phyloP scores from a whole-genome alignment of 805 yeast species.

The Aciculoconidium aculeatum region DNA sequence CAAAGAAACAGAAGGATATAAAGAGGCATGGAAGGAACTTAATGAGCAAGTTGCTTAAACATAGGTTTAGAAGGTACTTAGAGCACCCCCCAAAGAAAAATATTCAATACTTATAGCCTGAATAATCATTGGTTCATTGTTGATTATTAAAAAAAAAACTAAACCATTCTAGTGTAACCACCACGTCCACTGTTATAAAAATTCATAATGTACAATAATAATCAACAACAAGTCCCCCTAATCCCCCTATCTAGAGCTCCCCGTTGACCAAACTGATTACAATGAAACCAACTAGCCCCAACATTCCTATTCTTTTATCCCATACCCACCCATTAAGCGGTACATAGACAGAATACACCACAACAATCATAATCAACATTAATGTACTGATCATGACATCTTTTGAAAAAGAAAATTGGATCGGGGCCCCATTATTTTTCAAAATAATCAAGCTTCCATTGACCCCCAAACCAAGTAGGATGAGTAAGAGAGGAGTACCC shows the following conservation, averaged over 20 bases:
- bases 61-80: too few relatives aligned
- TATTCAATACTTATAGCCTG: too few relatives aligned
- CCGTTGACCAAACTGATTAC: constrained; percentile 1
- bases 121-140: too few relatives aligned
- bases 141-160: too few relatives aligned
- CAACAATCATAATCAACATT: constrained; percentile 19
- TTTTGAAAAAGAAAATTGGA: constrained; percentile 16
- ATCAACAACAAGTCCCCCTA: too few relatives aligned
- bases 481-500: constrained; percentile 47
- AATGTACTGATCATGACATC: constrained; percentile 21
- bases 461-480: constrained; percentile 46
- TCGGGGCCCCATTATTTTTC: constrained; percentile 4
- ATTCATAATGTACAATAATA: too few relatives aligned
- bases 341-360: constrained; percentile 19
- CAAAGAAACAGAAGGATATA: constrained; percentile 7
- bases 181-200: too few relatives aligned
- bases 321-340: constrained; percentile 31
- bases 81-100: too few relatives aligned
- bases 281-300: constrained; percentile 6
- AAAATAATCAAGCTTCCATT: constrained; percentile 28
- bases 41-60: too few relatives aligned
- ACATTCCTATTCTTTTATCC: constrained; percentile 24
- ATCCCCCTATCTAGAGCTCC: too few relatives aligned
- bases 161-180: too few relatives aligned
- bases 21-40: constrained; percentile 6